Conservation (phyloP, 441 rosid species). For the Aleurites moluccanus region DNA sequence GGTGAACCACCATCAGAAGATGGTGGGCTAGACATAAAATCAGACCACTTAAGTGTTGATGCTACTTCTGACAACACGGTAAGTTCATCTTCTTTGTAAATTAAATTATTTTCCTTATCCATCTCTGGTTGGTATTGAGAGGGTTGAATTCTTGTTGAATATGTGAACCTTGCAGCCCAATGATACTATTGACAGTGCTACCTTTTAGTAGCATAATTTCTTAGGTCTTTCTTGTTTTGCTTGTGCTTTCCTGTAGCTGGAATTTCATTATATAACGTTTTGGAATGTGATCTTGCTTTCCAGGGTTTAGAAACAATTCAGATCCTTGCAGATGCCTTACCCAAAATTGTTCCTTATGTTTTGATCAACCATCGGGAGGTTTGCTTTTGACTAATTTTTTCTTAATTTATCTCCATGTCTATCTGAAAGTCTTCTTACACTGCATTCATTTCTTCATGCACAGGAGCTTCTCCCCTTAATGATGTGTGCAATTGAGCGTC, state of each 20-base stretch:
- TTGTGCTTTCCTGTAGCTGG: not conserved
- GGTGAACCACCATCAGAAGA: conserved; percentile 37
- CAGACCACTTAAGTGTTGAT: conserved; percentile 45
- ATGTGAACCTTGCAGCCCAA: conserved; percentile 10
- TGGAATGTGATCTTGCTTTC: conserved; percentile 29
- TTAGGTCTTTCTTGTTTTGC: not conserved
- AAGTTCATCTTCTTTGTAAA: conserved; percentile 40
- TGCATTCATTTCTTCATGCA: conserved; percentile 19
- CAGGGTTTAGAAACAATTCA: conserved; percentile 94
- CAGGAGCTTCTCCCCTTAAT: conserved; percentile 99
- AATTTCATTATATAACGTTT: conserved; percentile 26
- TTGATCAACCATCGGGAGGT: conserved; percentile 98
- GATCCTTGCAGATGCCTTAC: conserved; percentile 95
- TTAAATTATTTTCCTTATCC: conserved; percentile 18
- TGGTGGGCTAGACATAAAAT: conserved; percentile 36
- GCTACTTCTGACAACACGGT: conserved; percentile 53
- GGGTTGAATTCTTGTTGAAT: conserved; percentile 3
- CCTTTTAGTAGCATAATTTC: not conserved
- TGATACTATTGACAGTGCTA: not conserved
- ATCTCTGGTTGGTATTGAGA: conserved; percentile 12
- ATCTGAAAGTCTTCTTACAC: not conserved
- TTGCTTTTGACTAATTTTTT: conserved; percentile 26
- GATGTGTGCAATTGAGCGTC: conserved; percentile 99
- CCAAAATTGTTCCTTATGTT: conserved; percentile 96
- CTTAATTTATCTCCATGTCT: conserved; percentile 5